These are phyloP conservation scores for Paspalum notatum DNA, from an alignment of 176 grass and related monocot genomes.

Conservation along the genomic window DNA sequence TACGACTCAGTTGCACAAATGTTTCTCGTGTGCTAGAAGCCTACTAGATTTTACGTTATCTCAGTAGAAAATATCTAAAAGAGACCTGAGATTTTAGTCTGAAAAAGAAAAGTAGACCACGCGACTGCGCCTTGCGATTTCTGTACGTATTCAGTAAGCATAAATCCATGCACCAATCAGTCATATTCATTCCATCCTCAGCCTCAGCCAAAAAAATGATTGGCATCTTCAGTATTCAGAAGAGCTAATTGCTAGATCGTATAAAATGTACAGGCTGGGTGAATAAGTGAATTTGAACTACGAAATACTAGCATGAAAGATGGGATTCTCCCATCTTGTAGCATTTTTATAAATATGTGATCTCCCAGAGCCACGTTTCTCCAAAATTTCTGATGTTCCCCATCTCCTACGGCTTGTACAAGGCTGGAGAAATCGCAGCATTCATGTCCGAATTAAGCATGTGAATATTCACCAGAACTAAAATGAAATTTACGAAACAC, in stretches of 20 bases:
- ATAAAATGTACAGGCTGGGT: not conserved
- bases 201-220: not conserved
- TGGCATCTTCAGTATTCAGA: not conserved
- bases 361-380: not conserved
- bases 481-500: slow-evolving; percentile 18
- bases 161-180: not conserved
- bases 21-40: slow-evolving; percentile 21
- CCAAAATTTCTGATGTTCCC: slow-evolving; percentile 28
- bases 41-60: not conserved
- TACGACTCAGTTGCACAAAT: not conserved
- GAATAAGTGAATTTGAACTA: slow-evolving; percentile 5
- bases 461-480: slow-evolving; percentile 14
- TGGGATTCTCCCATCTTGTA: slow-evolving; percentile 55
- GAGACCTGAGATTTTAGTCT: not conserved
- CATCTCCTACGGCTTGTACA: not conserved
- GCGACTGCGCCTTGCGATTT: not conserved
- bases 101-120: not conserved
- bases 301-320: not conserved
- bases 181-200: not conserved
- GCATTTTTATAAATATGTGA: slow-evolving; percentile 14
- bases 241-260: not conserved
- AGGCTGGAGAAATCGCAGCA: slow-evolving; percentile 31
- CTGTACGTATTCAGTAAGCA: not conserved
- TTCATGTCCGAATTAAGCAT: not conserved
- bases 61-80: slow-evolving; percentile 14